Conservation (phyloP, 192 early-diverging fungal species). For the Umbelopsis isabellina region DNA sequence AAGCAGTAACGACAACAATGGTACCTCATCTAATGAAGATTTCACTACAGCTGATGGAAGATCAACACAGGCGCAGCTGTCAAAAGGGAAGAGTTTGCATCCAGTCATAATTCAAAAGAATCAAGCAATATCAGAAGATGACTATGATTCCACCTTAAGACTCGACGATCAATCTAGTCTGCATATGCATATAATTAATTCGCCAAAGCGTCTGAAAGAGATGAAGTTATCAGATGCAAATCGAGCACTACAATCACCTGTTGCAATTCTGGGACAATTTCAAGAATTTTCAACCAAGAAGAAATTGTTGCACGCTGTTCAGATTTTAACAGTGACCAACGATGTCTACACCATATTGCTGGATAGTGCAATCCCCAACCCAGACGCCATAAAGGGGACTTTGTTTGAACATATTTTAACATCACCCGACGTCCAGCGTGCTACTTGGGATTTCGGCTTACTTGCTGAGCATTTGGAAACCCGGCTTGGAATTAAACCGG, state of each 20-base stretch:
- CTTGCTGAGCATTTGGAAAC: not conserved
- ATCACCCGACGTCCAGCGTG: not conserved
- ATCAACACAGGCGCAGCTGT: not conserved
- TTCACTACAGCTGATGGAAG: not conserved
- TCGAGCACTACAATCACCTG: not conserved
- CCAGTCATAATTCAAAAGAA: not conserved
- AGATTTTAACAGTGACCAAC: not conserved
- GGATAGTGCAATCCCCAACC: conserved; percentile 9
- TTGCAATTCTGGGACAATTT: conserved; percentile 21
- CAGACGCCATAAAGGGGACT: not conserved
- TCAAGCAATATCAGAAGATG: conserved; percentile 1
- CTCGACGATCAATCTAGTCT: not conserved
- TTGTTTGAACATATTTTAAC: conserved; percentile 19
- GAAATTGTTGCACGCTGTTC: conserved; percentile 16
- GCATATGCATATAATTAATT: not conserved
- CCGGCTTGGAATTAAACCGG: not conserved
- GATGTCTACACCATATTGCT: conserved; percentile 20
- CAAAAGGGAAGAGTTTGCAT: not conserved
- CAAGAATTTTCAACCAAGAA: not conserved
- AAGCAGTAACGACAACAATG: not conserved
- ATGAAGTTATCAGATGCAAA: not conserved
- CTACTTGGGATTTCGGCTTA: conserved; percentile 7
- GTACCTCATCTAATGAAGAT: not conserved
- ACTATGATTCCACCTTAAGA: not conserved
- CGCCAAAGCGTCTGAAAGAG: not conserved